Conservation (phyloP, 495 filamentous ascomycete species). For the Acidiella bohemica region DNA sequence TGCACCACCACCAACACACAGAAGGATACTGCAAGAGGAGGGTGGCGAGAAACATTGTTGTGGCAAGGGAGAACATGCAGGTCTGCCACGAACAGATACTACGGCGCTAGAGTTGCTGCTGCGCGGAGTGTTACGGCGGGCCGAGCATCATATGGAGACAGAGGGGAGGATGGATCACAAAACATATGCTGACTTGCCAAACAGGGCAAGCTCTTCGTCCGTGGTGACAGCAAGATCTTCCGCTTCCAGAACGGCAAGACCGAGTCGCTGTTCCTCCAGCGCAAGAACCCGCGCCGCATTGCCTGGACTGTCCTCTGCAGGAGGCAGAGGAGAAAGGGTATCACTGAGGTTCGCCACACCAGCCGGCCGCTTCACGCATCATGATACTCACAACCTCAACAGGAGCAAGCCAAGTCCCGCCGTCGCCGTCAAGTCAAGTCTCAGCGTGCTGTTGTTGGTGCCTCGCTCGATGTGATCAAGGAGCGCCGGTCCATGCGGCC, state of each 20-base stretch:
- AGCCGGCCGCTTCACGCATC: background rate
- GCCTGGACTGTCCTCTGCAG: slow-evolving; percentile 96
- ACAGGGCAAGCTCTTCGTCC: slow-evolving; percentile 96
- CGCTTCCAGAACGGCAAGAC: slow-evolving; percentile 99
- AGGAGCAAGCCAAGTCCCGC: slow-evolving; percentile 99
- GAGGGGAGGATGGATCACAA: no score
- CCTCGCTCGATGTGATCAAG: slow-evolving; percentile 98
- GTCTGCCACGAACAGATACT: no score
- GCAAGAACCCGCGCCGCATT: slow-evolving; percentile 99
- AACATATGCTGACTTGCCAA: slow-evolving; percentile 1
- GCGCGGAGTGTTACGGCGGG: background rate
- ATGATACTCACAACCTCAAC: slow-evolving; percentile 19
- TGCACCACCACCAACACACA: background rate
- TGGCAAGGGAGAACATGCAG: no score
- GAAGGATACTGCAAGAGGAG: background rate
- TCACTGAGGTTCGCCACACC: slow-evolving; percentile 72
- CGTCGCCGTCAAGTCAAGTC: slow-evolving; percentile 95
- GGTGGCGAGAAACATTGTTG: background rate
- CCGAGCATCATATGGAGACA: background rate
- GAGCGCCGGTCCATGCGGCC: slow-evolving; percentile 87
- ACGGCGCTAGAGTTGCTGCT: no score
- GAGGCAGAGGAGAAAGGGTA: slow-evolving; percentile 99
- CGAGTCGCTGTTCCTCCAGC: slow-evolving; percentile 98
- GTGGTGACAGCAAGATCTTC: slow-evolving; percentile 99
- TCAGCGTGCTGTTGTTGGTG: slow-evolving; percentile 98